Base-by-base conservation (phyloP, 805 yeast genomes). In the Dipodascopsis uninucleata region DNA sequence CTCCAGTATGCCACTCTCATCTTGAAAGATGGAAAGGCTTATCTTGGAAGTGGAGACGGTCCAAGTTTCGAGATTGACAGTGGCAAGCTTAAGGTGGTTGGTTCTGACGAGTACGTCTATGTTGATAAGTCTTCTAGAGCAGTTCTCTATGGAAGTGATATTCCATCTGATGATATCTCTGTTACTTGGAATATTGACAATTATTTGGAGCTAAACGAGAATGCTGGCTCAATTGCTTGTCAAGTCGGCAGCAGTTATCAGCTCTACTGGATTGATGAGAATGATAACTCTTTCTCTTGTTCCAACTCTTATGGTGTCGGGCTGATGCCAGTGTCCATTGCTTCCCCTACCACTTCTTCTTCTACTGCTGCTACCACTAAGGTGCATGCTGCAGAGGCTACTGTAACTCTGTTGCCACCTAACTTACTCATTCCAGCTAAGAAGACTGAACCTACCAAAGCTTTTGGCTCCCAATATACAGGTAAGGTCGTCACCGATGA, bases 391-490 rank as follows among this genome's bases (percentile, higher is more conserved):
- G 45, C 52, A n/a, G 24, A 21, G 5, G 34, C 52, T 22, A 45
- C 49, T 12, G 46, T 35, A 25, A 22, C 51, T 2, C 14, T 48
- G 24, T 33, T 48, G 14, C 53, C 53, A 18, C 53, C 53, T n/a
- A 48, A 48, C 37, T 40, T 48, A 17, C 31, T 48, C 24, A 41
- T 48, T 34, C 53, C 53, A 14, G 47, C 35, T 28, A 40, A 48
- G 47, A 25, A 45, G 28, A 43, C 39, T n/a, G 8, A 28, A 36
- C 53, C 53, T 18, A 10, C 23, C 22, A 16, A 17, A 18, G 50
- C 29, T 25, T 45, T 40, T 20, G 50, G 50, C 18, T 18, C 53
- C 12, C 51, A 48, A 41, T 48, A 39, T 43, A 36, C 53, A 4
- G 51, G 53, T 22, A 26, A 39, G 8, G 32, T 48, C 28, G 18